Evolutionary conservation across 2,329 filamentous ascomycete species (phyloP), one percentile per base, ranked within the genome.

Genomic region (Sclerotinia borealis): DNA sequence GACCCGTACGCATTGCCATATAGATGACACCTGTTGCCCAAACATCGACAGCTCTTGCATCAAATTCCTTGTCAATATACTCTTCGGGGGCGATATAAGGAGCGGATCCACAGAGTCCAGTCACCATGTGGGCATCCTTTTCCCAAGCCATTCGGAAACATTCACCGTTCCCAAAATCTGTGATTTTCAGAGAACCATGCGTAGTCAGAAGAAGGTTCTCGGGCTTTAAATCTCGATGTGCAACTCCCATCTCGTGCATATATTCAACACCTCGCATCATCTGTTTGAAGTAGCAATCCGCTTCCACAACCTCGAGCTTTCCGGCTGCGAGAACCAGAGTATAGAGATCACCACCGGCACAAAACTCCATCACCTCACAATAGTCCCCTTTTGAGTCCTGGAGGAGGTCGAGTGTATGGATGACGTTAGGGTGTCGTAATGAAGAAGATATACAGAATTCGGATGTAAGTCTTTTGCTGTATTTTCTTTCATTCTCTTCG

Each of bases 101-200:
- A 27, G 93, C 95, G 17, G 93, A 97, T 47, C 95, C 95, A 76
- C 95, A 99, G 15, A 99, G 86, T 49, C 95, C 95, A 47, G 92
- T 93, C 4, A 96, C 96, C 93, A 98, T 97, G 77, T 98, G 95
- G 25, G 95, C 90, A 76, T 98, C 93, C 61, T 92, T 95, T 77
- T 99, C 95, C 95, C 95, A 99, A 2, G 95, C 95, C 93, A 98
- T 98, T 63, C 95, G 89, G 83, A 99, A 99, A 77, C 95, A 99
- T 77, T 99, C 95, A 72, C 95, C 95, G 72, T 99, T 99, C 67
- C 95, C 95, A 71, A 99, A 99, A 76, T 99, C 95, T 34, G 95
- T 98, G 68, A 99, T 99, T 74, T 99, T 99, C 70, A 99, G 85
- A 17, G 87, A 91, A 64, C 95, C 95, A 68, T 93, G 91, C 0